Conservation (phyloP, 371 early-diverging fungal genomes). For the Syncephalastrum contaminatum region DNA sequence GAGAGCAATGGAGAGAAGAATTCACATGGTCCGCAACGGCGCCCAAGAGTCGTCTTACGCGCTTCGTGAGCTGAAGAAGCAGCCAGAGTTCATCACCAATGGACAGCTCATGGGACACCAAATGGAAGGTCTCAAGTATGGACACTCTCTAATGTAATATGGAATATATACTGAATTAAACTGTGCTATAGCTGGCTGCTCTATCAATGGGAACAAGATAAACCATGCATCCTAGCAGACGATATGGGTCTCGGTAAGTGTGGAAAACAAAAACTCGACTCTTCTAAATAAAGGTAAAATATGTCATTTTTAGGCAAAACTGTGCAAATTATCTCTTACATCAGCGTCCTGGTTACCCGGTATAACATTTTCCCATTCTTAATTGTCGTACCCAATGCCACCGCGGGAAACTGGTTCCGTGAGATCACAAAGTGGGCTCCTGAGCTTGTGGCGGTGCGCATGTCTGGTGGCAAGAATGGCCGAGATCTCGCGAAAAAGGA, state of each 20-base stretch:
- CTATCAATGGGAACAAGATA: constrained; percentile 63
- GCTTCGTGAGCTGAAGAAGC: constrained; percentile 49
- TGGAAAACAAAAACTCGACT: constrained; percentile 54
- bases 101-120: constrained; percentile 83
- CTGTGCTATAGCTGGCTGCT: constrained; percentile 63
- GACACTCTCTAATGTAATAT: not conserved
- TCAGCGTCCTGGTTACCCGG: constrained; percentile 54
- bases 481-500: constrained; percentile 57
- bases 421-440: constrained; percentile 85
- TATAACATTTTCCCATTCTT: constrained; percentile 72
- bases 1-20: no score
- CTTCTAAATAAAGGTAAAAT: constrained; percentile 52
- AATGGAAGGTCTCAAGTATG: constrained; percentile 82
- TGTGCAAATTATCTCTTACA: constrained; percentile 80
- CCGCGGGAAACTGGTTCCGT: constrained; percentile 79
- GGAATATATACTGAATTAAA: constrained; percentile 1
- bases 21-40: no score
- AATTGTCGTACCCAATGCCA: constrained; percentile 83
- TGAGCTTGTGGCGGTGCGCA: constrained; percentile 57
- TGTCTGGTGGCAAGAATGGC: constrained; percentile 46
- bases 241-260: constrained; percentile 89
- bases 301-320: constrained; percentile 67
- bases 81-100: constrained; percentile 64
- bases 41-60: no score
- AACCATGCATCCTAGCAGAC: constrained; percentile 86